Base-by-base conservation (phyloP, 2,329 filamentous ascomycete species). In the Dendryphion nanum region DNA sequence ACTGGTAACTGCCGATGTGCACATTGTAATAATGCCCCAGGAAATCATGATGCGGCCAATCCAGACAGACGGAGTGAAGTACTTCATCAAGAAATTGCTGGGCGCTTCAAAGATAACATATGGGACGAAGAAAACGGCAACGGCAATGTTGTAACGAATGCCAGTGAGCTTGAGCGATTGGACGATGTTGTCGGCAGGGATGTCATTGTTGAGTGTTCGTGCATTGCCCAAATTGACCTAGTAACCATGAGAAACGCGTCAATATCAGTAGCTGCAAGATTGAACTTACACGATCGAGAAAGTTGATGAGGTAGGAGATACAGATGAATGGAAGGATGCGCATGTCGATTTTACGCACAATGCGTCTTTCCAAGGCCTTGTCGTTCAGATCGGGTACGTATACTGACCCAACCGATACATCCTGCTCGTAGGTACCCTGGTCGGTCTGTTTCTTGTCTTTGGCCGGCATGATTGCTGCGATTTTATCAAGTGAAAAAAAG, bases 1-100 rank as follows among this genome's bases (percentile, higher is more conserved):
- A 53, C 76, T 81, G 8, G 12, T 30, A 15, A 79, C 74, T 33
- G 85, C 79, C 4, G 81, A 80, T 76, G 83, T 84, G 21, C 77
- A 76, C 1, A 81, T 73, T 81, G 86, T 86, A 37, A 72, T 73
- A 10, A 73, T 64, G 12, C 85, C 85, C 85, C 85, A 82, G 2
- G 75, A 72, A 50, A 77, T 76, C 83, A 95, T 93, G 57, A 91
- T 91, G 18, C 44, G 41, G 14, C 42, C 44, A 74, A 48, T 45
- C 50, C 50, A 53, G 1, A 48, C 39, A 8, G 48, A 51, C 1
- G 66, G 65, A 5, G 51, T 47, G 2, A 67, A 55, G 35, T 57
- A 49, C 38, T 67, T 68, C 49, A 70, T 61, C 16, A 64, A 52
- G 32, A 63, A 64, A 43, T 82, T 83, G 0, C 76, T 80, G 0